These are phyloP conservation scores for Geosmithia flava DNA, from an alignment of 2,329 filamentous ascomycete genomes.

Conservation along the genomic window DNA sequence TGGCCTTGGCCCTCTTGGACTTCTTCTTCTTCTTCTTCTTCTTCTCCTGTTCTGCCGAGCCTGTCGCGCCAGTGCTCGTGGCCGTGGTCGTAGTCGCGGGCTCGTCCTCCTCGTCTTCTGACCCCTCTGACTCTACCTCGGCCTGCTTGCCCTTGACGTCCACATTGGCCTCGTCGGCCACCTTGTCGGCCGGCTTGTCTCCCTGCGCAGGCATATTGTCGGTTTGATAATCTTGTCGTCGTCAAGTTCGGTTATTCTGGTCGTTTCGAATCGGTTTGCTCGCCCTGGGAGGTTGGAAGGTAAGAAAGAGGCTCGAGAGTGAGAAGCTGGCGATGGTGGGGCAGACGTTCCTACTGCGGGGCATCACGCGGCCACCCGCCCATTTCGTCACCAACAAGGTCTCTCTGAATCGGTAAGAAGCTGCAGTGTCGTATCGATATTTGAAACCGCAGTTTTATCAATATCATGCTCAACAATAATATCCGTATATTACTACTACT, in stretches of 20 bases:
- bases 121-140: constrained; percentile 32
- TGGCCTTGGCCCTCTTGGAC: constrained; percentile 51
- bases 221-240: not conserved
- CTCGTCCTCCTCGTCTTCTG: constrained; percentile 22
- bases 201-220: constrained; percentile 26
- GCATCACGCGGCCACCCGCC: not conserved
- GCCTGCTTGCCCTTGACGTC: constrained; percentile 31
- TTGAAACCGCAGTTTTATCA: not conserved
- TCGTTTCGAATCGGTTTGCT: constrained; percentile 2
- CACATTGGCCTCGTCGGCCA: constrained; percentile 34
- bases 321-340: constrained; percentile 3
- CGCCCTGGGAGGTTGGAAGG: not conserved
- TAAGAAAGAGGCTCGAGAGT: not conserved
- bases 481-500: too few species aligned
- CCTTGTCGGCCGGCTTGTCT: constrained; percentile 47
- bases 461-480: too few species aligned
- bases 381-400: not conserved
- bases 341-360: not conserved
- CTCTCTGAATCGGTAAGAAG: not conserved
- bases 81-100: not conserved
- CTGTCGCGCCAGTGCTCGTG: constrained; percentile 9
- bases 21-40: constrained; percentile 52
- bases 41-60: constrained; percentile 14
- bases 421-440: not conserved
- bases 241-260: not conserved